Base-by-base conservation (phyloP, 2,329 filamentous ascomycete genomes). In the Coccinonectria pachysandricola region DNA sequence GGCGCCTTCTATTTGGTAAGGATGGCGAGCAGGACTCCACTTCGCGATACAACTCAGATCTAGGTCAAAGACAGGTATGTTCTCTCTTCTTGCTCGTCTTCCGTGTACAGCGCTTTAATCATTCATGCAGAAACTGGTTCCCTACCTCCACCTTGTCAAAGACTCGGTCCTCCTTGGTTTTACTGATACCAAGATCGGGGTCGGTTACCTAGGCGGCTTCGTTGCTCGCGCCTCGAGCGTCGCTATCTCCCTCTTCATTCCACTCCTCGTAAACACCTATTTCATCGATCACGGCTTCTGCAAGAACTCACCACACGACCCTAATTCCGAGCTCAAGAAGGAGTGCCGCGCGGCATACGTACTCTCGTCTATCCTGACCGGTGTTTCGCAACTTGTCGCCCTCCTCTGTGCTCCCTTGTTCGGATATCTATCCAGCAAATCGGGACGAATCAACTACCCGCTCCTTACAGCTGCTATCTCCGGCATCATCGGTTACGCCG, bases 171-270 rank as follows among this genome's bases (percentile, higher is more conserved):
- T 74, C 6, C 67, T 93, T 8, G 87, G 81, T 9, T 74, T 85
- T 43, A 74, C 64, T 7, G 82, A 92, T 48, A 66, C 75, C 7
- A 72, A 80, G 41, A 93, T 98, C 35, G 78, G 75, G 11, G 67
- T 96, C 0, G 88, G 82, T 15, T 98, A 96, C 47, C 61, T 96
- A 0, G 91, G 88, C 36, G 91, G 91, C 2, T 95, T 96, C 45
- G 88, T 98, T 3, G 88, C 87, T 7, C 76, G 91, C 30, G 87
- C 91, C 6, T 95, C 87, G 1, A 94, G 86, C 0, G 91, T 98
- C 5, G 88, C 83, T 27, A 93, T 98, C 39, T 92, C 85, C 1
- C 71, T 96, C 5, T 98, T 96, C 57, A 81, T 98, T 28, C 91
- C 91, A 1, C 69, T 98, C 2, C 92, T 82, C 49, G 75, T 95